Evolutionary conservation across 2,329 filamentous ascomycete species (phyloP), one percentile per base, ranked within the genome.

Genomic region (Botrytis byssoidea): DNA sequence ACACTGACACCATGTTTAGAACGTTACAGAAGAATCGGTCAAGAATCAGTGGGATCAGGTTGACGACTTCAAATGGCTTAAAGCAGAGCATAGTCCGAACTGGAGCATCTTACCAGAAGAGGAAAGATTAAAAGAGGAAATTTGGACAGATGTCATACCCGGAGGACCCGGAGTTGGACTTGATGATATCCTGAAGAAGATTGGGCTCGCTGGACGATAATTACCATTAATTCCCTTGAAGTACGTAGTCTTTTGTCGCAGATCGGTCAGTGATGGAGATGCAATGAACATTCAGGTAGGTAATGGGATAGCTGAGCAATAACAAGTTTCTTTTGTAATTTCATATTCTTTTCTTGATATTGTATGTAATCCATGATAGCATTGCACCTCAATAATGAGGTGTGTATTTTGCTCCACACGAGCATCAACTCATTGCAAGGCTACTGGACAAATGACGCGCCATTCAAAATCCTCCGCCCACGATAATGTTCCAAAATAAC

Each of bases 31-130:
- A 35, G 78, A 81, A 14, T 72, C 78, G 1, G 77, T 80, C 5
- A 83, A 83, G 74, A 95, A 97, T 81, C 88, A 92, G 79, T 99
- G 94, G 93, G 88, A 95, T 78, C 90, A 96, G 79, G 93, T 98
- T 25, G 93, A 98, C 82, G 96, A 99, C 82, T 99, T 99, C 86
- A 97, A 97, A 83, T 98, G 96, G 96, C 88, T 98, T 76, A 97
- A 95, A 82, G 86, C 88, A 25, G 93, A 93, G 74, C 89, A 89
- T 44, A 98, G 93, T 80, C 96, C 96, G 3, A 95, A 99, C 81
- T 99, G 95, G 94, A 88, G 85, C 48, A 83, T 93, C 3, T 78
- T 98, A 35, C 85, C 88, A 1, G 86, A 89, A 70, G 85, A 85
- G 1, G 84, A 91, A 72, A 87, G 87, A 37, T 83, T 95, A 20